phyloP scores from a whole-genome alignment of 2,329 filamentous ascomycete species.

The Aureobasidium melanogenum region DNA sequence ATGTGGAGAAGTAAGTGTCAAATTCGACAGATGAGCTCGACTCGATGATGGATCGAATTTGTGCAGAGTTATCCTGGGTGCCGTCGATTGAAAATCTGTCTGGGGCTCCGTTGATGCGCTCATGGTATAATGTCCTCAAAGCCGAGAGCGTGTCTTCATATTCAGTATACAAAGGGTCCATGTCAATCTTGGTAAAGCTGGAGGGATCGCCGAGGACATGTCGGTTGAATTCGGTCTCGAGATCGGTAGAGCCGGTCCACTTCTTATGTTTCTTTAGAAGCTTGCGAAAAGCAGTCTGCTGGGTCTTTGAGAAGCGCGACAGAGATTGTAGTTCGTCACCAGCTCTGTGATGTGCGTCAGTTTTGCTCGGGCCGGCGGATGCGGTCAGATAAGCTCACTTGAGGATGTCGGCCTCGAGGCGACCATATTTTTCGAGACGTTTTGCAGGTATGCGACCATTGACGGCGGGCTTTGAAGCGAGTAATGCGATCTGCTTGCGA shows the following conservation, averaged over 20 bases:
- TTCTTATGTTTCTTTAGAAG: constrained; percentile 82
- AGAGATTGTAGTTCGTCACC: constrained; percentile 64
- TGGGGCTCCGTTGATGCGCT: constrained; percentile 8
- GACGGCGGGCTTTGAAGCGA: constrained; percentile 7
- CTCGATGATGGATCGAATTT: constrained; percentile 22
- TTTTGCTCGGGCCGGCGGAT: neutral
- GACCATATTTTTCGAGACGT: constrained; percentile 42
- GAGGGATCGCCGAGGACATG: constrained; percentile 57
- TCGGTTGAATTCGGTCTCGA: constrained; percentile 58
- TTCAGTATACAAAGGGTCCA: constrained; percentile 42
- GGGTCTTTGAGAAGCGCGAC: constrained; percentile 62
- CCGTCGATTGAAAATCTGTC: constrained; percentile 10
- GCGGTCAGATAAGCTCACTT: constrained; percentile 23
- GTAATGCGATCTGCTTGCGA: constrained; percentile 4
- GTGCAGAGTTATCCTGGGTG: constrained; percentile 6
- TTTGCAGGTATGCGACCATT: constrained; percentile 32
- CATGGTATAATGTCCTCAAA: constrained; percentile 37
- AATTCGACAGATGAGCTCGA: constrained; percentile 37
- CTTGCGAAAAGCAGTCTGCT: constrained; percentile 70
- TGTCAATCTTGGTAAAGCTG: constrained; percentile 62
- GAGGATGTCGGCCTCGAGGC: constrained; percentile 41
- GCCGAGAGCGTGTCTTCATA: constrained; percentile 39
- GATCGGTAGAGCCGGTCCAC: constrained; percentile 66
- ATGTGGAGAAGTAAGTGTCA: constrained; percentile 39
- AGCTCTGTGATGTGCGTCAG: constrained; percentile 35